Evolutionary conservation across 179 eudicot species (phyloP), one percentile per base, ranked within the genome.

Genomic region (Silene vulgaris): DNA sequence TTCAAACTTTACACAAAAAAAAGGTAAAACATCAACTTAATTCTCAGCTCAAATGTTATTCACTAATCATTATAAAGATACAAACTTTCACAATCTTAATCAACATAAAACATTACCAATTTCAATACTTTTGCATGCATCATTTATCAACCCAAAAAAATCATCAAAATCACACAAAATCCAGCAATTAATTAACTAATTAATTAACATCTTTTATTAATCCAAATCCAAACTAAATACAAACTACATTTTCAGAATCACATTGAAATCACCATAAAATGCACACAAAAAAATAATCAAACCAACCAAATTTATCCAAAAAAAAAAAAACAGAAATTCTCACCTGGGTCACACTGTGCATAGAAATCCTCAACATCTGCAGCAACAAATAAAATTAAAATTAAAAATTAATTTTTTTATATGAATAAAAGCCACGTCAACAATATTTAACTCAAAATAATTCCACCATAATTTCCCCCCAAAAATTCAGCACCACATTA

Each of bases 271-370:
- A 77, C 28, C 17, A 77, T 40, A 16, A 16, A n/a, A 59, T 43
- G 62, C 52, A 1, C 30, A 16, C 14, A 23, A 6, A 28, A 61
- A 26, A 4, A 5, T 30, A 30, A 48, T 14, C 19, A 17, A 29
- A 45, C 21, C 7, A 23, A 4, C 57, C 30, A 28, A 40, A 5
- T 37, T 40, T 40, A 40, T 11, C 1, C 1, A 7, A 6, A 35
- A 32, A 37, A 37, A 37, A 14, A 19, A 11, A 37, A 26, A 76
- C 45, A 21, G 5, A 37, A 75, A 67, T 72, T 69, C 86, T 78
- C 73, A 88, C 91, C 89, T 26, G 91, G 91, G 77, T 88, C 88
- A 76, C 91, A 88, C 64, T 80, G 89, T 77, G 80, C 87, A 67
- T 71, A 88, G 56, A 88, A 86, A 13, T 85, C 91, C 61, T 85